Evolutionary conservation across 2,329 filamentous ascomycete species (phyloP), one percentile per base, ranked within the genome.

Genomic region (Hirsutella rhossiliensis): DNA sequence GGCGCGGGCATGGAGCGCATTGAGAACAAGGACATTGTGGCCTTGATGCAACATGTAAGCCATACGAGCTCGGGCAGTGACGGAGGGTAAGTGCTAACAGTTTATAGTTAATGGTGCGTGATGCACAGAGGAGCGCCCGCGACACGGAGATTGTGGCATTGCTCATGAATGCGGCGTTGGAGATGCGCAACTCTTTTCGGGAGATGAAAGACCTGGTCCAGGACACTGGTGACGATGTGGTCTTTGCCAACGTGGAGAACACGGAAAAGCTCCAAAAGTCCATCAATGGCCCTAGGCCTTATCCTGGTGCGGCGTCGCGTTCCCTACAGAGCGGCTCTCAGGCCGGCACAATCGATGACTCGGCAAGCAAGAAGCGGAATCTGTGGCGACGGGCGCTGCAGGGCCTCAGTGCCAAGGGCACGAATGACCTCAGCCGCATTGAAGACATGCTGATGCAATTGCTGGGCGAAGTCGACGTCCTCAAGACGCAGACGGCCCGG

Each of bases 81-180:
- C 9, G 2, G 9, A 5, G 11, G 9, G 17, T 19, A 5, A 17
- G 7, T 18, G 39, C 57, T 65, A 54, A 65, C 46, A 37, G 9
- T 36, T 47, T 43, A 31, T 44, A 82, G 76, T 80, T 98, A 49
- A 97, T 94, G 60, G 92, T 97, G 50, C 84, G 92, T 31, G 92
- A 98, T 66, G 92, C 90, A 36, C 90, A 97, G 65, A 82, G 92
- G 47, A 97, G 92, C 63, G 92, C 92, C 39, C 79, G 92, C 38
- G 92, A 98, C 56, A 97, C 92, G 0, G 92, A 98, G 63, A 96
- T 98, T 44, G 71, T 98, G 17, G 87, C 96, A 40, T 90, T 92
- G 1, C 77, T 98, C 29, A 92, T 98, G 48, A 83, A 90, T 47
- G 89, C 88, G 44, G 90, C 92, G 4, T 83, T 92, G 12, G 92